Conservation (phyloP, 116 monocot genomes). For the Zostera marina region DNA sequence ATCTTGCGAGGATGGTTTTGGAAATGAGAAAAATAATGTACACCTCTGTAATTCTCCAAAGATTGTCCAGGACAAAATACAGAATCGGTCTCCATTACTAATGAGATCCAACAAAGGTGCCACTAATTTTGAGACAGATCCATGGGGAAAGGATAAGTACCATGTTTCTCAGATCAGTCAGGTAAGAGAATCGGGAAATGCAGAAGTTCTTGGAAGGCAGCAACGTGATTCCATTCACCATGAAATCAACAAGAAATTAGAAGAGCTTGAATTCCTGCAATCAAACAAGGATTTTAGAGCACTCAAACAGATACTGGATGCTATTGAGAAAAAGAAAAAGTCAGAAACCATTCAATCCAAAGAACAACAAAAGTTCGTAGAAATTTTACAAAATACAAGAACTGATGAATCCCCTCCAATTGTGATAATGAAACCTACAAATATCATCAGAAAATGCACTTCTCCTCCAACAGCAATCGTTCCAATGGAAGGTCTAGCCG, state of each 20-base stretch:
- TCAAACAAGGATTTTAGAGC: constrained; percentile 80
- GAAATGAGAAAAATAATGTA: too few relatives aligned
- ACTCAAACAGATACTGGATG: constrained; percentile 85
- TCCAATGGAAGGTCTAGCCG: constrained; percentile 21
- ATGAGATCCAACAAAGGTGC: constrained; percentile 10
- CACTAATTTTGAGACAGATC: constrained; percentile 45
- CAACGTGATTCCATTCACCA: constrained; percentile 34
- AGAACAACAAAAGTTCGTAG: constrained; percentile 1
- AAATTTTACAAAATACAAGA: constrained; percentile 8
- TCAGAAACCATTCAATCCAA: constrained; percentile 26
- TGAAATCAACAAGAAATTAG: constrained; percentile 62
- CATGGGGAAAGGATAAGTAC: constrained; percentile 41
- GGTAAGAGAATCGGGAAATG: not conserved
- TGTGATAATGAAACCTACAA: constrained; percentile 77
- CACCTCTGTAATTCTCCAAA: not conserved
- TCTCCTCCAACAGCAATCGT: constrained; percentile 6
- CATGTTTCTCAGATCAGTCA: constrained; percentile 7
- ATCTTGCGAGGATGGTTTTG: not conserved
- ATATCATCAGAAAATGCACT: constrained; percentile 18
- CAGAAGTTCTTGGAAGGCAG: constrained; percentile 18
- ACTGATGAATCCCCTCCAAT: constrained; percentile 58
- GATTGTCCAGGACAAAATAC: constrained; percentile 3
- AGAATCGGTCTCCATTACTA: constrained; percentile 10
- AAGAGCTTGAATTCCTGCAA: constrained; percentile 54
- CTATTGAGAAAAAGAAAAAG: constrained; percentile 65